These are phyloP conservation scores for Ceratocystis lukuohia DNA, from an alignment of 2,329 filamentous ascomycete species.

Conservation along the genomic window DNA sequence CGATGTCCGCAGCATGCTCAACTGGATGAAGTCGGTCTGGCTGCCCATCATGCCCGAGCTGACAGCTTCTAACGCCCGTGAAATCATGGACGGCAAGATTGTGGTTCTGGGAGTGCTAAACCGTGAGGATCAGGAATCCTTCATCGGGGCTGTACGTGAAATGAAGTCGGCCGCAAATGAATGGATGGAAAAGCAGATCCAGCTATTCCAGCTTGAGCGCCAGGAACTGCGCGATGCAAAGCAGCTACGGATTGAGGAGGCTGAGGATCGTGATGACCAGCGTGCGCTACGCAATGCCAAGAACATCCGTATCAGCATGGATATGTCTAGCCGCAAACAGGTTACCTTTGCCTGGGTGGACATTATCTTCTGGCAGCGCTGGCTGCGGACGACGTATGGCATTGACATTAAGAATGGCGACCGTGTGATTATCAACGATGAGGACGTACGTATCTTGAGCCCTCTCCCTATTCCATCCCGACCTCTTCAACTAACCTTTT, in stretches of 20 bases:
- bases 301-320: slow-evolving; percentile 81
- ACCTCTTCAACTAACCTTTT: not conserved
- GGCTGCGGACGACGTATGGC: slow-evolving; percentile 89
- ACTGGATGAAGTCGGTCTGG: slow-evolving; percentile 96
- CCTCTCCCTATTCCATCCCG: not conserved
- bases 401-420: slow-evolving; percentile 81
- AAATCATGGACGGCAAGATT: slow-evolving; percentile 89
- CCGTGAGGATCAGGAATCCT: slow-evolving; percentile 65
- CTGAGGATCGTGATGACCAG: slow-evolving; percentile 83
- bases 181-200: slow-evolving; percentile 95
- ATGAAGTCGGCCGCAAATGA: slow-evolving; percentile 91
- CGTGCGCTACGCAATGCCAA: slow-evolving; percentile 77
- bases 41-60: slow-evolving; percentile 89
- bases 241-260: slow-evolving; percentile 89
- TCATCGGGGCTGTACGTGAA: slow-evolving; percentile 65
- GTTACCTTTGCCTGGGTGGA: slow-evolving; percentile 97
- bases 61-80: slow-evolving; percentile 76
- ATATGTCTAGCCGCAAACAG: slow-evolving; percentile 72
- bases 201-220: slow-evolving; percentile 80
- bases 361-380: slow-evolving; percentile 91
- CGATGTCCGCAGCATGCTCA: slow-evolving; percentile 61
- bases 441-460: slow-evolving; percentile 57
- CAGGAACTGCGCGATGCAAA: slow-evolving; percentile 91
- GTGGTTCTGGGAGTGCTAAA: slow-evolving; percentile 88
- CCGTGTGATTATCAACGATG: slow-evolving; percentile 89